Evolutionary conservation across 2,329 filamentous ascomycete species (phyloP).

Genomic region (Capronia coronata): DNA sequence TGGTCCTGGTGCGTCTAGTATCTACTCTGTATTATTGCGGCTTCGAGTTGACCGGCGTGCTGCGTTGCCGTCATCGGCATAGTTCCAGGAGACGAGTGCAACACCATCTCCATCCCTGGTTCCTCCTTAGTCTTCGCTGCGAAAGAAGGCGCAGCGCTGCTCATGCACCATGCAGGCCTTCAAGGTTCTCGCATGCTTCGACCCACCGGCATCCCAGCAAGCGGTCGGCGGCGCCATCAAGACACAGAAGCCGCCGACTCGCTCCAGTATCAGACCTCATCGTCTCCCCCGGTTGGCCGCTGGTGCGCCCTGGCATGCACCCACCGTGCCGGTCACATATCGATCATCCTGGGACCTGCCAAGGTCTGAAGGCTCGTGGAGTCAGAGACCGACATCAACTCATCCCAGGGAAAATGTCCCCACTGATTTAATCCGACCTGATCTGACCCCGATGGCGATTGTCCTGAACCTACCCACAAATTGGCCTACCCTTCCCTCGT

Average conservation of each 20-base stretch:
- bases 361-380: constrained; percentile 13
- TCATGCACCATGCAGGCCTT: neutral
- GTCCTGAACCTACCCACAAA: constrained; percentile 1
- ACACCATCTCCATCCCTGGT: constrained; percentile 19
- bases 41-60: constrained; percentile 6
- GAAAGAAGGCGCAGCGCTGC: neutral
- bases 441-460: neutral
- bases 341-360: constrained; percentile 16
- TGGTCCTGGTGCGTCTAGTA: neutral
- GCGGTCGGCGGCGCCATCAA: neutral
- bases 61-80: constrained; percentile 14
- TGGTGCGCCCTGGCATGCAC: constrained; percentile 20
- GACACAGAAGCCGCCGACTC: neutral
- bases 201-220: neutral
- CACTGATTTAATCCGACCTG: constrained; percentile 9
- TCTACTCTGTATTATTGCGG: too few relatives aligned
- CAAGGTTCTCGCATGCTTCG: constrained; percentile 1
- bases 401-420: constrained; percentile 3
- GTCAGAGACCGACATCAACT: neutral
- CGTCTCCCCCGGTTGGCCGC: neutral
- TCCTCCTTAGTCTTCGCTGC: neutral
- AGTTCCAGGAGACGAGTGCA: constrained; percentile 19
- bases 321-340: constrained; percentile 20
- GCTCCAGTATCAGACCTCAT: neutral
- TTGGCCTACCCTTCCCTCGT: neutral